phyloP scores from a whole-genome alignment of 306 rosid species.

The Rosa persica region DNA sequence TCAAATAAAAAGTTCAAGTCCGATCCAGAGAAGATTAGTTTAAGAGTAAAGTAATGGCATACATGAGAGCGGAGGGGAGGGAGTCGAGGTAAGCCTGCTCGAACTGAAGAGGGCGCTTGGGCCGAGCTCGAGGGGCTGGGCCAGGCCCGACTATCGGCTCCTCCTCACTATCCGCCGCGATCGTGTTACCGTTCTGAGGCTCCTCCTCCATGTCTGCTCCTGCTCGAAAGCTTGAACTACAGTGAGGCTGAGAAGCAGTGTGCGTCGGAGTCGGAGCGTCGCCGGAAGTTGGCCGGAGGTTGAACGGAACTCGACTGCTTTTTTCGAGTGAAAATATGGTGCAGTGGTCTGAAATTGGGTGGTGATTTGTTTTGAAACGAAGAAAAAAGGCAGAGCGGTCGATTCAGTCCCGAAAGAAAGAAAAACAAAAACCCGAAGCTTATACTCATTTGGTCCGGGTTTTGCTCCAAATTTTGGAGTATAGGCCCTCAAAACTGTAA shows the following conservation, averaged over 20 bases:
- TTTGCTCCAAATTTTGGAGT: background rate
- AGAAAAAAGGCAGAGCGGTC: background rate
- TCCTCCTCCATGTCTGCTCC: constrained; percentile 28
- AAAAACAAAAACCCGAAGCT: background rate
- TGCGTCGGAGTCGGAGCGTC: background rate
- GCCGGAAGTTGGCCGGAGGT: background rate
- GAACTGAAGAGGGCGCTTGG: constrained; percentile 94
- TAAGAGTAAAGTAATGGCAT: background rate
- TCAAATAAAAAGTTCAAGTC: background rate
- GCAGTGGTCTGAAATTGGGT: background rate
- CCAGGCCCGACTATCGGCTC: constrained; percentile 71
- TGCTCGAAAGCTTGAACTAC: background rate
- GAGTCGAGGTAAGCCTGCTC: constrained; percentile 91
- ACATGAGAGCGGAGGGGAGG: constrained; percentile 91
- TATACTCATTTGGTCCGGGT: background rate
- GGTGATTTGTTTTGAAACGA: background rate
- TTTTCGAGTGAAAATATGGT: background rate
- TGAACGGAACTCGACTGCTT: background rate
- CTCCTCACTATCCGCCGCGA: constrained; percentile 40
- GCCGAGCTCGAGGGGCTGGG: constrained; percentile 75
- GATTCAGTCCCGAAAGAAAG: background rate
- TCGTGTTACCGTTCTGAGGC: constrained; percentile 28
- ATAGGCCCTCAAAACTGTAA: background rate
- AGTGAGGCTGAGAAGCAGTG: background rate
- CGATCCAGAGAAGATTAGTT: background rate